phyloP scores from a whole-genome alignment of 2,329 filamentous ascomycete genomes.

The Hawksworthiomyces lignivorus region DNA sequence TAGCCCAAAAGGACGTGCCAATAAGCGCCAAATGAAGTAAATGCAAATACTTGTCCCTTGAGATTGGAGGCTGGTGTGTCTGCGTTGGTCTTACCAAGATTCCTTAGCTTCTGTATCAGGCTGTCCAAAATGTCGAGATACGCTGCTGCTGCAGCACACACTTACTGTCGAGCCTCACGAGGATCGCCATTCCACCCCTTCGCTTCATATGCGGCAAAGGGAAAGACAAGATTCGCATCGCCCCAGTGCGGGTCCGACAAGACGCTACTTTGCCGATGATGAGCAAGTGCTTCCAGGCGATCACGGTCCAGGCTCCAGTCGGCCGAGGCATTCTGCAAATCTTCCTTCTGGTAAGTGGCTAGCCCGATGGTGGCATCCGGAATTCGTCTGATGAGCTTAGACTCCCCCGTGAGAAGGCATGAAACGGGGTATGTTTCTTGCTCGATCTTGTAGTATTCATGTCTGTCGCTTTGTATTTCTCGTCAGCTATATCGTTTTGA shows the following conservation, averaged over 20 bases:
- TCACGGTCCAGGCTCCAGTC: not conserved
- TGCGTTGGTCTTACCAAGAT: not conserved
- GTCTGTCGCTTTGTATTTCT: not conserved
- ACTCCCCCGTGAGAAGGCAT: not conserved
- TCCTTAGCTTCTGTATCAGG: not conserved
- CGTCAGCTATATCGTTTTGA: not conserved
- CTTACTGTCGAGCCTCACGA: slow-evolving; percentile 1
- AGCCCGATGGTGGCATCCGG: slow-evolving; percentile 1
- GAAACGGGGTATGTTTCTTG: not conserved
- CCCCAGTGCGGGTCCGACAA: not conserved
- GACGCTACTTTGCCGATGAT: not conserved
- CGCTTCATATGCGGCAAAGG: slow-evolving; percentile 1
- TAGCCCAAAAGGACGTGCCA: slow-evolving; percentile 1
- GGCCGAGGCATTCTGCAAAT: not conserved
- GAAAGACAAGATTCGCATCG: not conserved
- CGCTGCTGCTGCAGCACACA: not conserved
- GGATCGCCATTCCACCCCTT: not conserved
- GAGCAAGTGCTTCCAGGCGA: not conserved
- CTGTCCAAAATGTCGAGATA: slow-evolving; percentile 1
- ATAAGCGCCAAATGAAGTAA: slow-evolving; percentile 1
- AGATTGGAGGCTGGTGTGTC: not conserved
- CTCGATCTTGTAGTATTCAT: not conserved
- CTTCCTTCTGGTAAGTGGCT: not conserved
- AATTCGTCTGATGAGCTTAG: slow-evolving; percentile 1
- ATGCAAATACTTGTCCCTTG: not conserved